Base-by-base conservation (phyloP, 345 rosid genomes). In the Sisymbrium altissimum region DNA sequence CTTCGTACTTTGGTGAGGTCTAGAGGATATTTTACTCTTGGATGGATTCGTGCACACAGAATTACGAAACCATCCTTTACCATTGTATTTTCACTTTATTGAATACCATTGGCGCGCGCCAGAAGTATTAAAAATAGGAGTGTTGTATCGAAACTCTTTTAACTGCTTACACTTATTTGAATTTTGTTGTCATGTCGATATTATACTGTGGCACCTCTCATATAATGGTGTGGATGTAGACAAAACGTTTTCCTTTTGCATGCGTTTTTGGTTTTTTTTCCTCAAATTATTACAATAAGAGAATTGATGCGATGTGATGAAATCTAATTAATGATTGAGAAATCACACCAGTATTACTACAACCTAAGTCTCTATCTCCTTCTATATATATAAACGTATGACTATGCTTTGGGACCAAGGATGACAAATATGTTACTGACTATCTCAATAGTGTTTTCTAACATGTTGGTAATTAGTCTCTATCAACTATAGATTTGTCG, bases 31-130 rank as follows among this genome's bases (percentile, higher is more conserved):
- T 35, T 48, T 9, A 33, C 66, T 45, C 30, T 56, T 14, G 39
- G 39, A 32, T 32, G 19, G 60, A 12, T 7, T 29, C 4, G 0
- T 29, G 41, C 45, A 62, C 54, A 7, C 10, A 14, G 64, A 49
- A 39, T 23, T 30, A 48, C 27, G 21, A 35, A 43, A 45, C 33
- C 39, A 57, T 44, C 71, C 65, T 33, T 27, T 35, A 36, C 77
- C 64, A 17, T 45, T 65, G 71, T 55, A 44, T 19, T 15, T 41
- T 25, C 8, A 25, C 49, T 57, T 68, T 30, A 15, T 12, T 45
- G 46, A 21, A 58, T 9, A 46, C 72, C 21, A 58, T 75, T 75
- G 44, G 73, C 68, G 44, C 7, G 25, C 33, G n/a, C n/a, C n/a
- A n/a, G n/a, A 61, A 39, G 27, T 15, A 8, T 45, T 40, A 48